phyloP scores from a whole-genome alignment of 2,329 filamentous ascomycete species.

The Arthrobotrys pseudoclavata region DNA sequence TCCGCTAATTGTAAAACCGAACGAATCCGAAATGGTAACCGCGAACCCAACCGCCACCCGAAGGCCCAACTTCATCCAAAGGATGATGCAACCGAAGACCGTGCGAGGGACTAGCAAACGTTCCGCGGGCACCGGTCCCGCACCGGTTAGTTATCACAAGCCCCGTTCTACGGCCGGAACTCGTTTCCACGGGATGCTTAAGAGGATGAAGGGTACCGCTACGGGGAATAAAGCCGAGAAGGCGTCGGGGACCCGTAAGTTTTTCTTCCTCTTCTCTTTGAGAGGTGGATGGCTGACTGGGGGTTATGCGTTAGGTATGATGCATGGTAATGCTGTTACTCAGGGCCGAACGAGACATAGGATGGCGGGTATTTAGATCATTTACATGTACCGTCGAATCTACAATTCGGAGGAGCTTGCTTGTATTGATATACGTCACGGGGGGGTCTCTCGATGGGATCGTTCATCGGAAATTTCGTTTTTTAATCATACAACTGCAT shows the following conservation, averaged over 20 bases:
- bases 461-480: background rate
- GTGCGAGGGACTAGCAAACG: slow-evolving; percentile 53
- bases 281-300: background rate
- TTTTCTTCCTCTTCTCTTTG: background rate
- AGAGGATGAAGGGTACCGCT: slow-evolving; percentile 53
- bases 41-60: slow-evolving; percentile 46
- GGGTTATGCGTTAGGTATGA: slow-evolving; percentile 37
- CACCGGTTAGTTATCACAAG: slow-evolving; percentile 55
- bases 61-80: slow-evolving; percentile 56
- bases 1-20: background rate
- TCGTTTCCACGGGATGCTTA: slow-evolving; percentile 55
- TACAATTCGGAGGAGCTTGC: background rate
- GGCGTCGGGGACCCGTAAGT: slow-evolving; percentile 52
- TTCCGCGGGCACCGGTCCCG: slow-evolving; percentile 48
- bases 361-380: slow-evolving; percentile 40
- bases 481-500: background rate
- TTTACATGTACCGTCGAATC: too few species aligned
- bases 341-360: slow-evolving; percentile 50
- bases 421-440: background rate
- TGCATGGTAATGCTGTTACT: slow-evolving; percentile 53
- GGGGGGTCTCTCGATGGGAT: slow-evolving; percentile 35
- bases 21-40: slow-evolving; percentile 49
- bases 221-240: slow-evolving; percentile 52
- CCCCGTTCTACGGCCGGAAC: slow-evolving; percentile 54
- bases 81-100: slow-evolving; percentile 46